Evolutionary conservation across 1,139 yeast genomes (phyloP), one percentile per base, ranked within the genome.

Genomic region (Meyerozyma smithsonii): DNA sequence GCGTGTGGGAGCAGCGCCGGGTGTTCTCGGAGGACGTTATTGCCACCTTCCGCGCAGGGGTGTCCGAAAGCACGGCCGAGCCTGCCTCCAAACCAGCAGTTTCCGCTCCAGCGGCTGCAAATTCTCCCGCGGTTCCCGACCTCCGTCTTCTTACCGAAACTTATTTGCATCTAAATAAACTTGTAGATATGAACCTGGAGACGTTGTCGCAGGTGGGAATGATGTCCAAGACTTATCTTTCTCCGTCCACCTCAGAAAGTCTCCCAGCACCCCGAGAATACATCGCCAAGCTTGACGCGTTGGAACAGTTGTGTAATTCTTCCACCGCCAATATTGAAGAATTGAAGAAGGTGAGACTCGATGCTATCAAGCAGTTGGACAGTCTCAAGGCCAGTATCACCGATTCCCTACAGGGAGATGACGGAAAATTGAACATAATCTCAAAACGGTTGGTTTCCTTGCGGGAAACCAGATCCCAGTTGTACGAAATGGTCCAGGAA

Each of bases 1-100:
- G 69, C 36, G 94, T 88, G 12, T 85, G 96, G 95, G 72, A 72
- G 39, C 85, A 85, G 43, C 66, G 96, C 39, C 55, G 58, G 19
- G 75, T 88, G 1, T 86, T 84, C 49, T 47, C 67, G 2, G 52
- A 56, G 0, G 54, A 54, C 1, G 77, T 72, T 18, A 66, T 82
- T 36, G 55, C 57, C 7, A 59, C 58, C n/a, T 65, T 84, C 51
- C 68, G 64, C 34, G 52, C 49, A 10, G 62, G 67, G 1, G 50
- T 75, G 7, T n/a, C 15, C 30, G 12, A 23, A 21, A 21, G 10
- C 24, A 11, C 24, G 10, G 3, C 24, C 24, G 17, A 8, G 21
- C 12, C 15, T 10, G 7, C 59, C 36, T 54, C 59, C 42, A 41
- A 41, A 26, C 16, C 32, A 8, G 3, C 32, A 26, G 21, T 4